Percentiles rank a stretch among this genome's conserved stretches.
Evolutionary conservation across 306 rosid genomes (phyloP).

Genomic region (Ormosia semicastrata): DNA sequence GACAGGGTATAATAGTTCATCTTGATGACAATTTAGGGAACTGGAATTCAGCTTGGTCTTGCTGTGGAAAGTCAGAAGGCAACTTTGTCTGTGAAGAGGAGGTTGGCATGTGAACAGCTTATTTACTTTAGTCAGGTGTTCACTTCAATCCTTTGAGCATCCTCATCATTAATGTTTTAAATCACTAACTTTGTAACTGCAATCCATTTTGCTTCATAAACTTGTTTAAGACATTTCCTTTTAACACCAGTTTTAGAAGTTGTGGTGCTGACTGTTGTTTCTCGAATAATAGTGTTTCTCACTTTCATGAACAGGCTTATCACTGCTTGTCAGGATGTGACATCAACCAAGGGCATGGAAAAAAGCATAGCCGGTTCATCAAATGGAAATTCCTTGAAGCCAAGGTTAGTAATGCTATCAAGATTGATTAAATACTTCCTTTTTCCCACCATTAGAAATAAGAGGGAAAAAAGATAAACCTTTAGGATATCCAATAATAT

Average conservation of each 20-base stretch:
- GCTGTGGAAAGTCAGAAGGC: constrained; percentile 92
- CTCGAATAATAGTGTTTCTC: constrained; percentile 12
- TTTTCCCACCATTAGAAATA: not conserved
- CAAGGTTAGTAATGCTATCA: constrained; percentile 53
- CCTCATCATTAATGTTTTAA: constrained; percentile 2
- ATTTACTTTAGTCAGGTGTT: constrained; percentile 82
- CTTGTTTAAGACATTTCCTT: not conserved
- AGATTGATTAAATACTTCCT: constrained; percentile 2
- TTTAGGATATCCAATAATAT: not conserved
- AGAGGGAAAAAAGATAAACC: not conserved
- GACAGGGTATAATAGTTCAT: not conserved
- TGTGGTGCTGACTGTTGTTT: not conserved
- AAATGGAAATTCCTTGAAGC: constrained; percentile 94
- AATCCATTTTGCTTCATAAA: not conserved
- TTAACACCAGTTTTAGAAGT: not conserved
- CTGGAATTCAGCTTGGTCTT: constrained; percentile 94
- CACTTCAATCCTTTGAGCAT: constrained; percentile 10
- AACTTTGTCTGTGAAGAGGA: constrained; percentile 79
- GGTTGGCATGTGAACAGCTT: constrained; percentile 92
- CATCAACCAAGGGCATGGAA: constrained; percentile 51
- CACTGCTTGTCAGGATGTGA: constrained; percentile 66
- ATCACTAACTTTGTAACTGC: not conserved
- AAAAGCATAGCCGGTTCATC: constrained; percentile 77
- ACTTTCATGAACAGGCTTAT: constrained; percentile 60
- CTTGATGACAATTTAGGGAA: constrained; percentile 59